Conservation (phyloP, 768 basidiomycete genomes). For the Leccinum pellstonianum region DNA sequence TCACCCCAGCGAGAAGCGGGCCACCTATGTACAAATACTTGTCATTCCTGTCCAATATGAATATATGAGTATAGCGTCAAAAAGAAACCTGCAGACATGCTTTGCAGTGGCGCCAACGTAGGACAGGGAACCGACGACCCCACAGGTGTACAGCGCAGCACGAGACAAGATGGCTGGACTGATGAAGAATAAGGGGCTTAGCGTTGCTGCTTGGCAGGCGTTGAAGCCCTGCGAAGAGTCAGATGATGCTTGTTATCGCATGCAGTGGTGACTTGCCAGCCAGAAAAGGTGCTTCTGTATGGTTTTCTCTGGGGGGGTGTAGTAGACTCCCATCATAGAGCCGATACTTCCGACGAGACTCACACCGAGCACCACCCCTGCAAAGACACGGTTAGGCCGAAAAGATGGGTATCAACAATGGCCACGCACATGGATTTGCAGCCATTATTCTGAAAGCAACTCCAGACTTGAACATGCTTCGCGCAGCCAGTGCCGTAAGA, state of each 20-base stretch:
- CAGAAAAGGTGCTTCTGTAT: slow-evolving; percentile 79
- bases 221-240: slow-evolving; percentile 64
- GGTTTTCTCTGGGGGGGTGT: slow-evolving; percentile 74
- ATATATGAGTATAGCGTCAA: not conserved
- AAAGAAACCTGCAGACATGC: slow-evolving; percentile 35
- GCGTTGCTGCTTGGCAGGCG: slow-evolving; percentile 79
- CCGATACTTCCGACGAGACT: slow-evolving; percentile 80
- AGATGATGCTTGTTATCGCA: not conserved
- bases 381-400: not conserved
- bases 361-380: slow-evolving; percentile 80
- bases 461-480: slow-evolving; percentile 71
- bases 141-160: slow-evolving; percentile 85
- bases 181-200: slow-evolving; percentile 88
- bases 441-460: slow-evolving; percentile 73
- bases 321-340: slow-evolving; percentile 79
- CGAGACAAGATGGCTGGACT: slow-evolving; percentile 82
- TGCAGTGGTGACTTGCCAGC: slow-evolving; percentile 49
- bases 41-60: slow-evolving; percentile 51
- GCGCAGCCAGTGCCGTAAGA: slow-evolving; percentile 76
- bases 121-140: slow-evolving; percentile 80
- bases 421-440: slow-evolving; percentile 70
- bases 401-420: not conserved
- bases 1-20: slow-evolving; percentile 84
- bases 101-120: slow-evolving; percentile 88
- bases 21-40: slow-evolving; percentile 85